Base-by-base conservation (phyloP, 1,139 yeast species). In the Kazachstania sp. region DNA sequence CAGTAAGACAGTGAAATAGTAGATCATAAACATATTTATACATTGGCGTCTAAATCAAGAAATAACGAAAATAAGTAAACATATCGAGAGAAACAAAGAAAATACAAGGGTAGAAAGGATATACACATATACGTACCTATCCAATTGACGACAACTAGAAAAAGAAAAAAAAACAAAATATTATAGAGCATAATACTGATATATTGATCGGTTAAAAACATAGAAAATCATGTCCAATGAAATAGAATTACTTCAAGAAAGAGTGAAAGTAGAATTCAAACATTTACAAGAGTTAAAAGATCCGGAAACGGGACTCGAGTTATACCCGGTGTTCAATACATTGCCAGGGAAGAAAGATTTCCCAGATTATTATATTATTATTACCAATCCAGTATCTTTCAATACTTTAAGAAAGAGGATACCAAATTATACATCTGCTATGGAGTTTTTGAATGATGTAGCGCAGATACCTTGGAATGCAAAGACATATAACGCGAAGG, bases 391-490 rank as follows among this genome's bases (percentile, higher is more conserved):
- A 12, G 81, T 84, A 81, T 83, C 85, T 47, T 69, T 84, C 54
- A 79, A 77, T 52, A 83, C 87, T 0, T 80, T 84, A 2, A 74
- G 78, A 74, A 68, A 69, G 55, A 60, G 69, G 37, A 51, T 65
- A n/a, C 56, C 59, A 23, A 72, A 72, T 52, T 88, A 87, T 66
- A 64, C 70, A 11, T 70, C 71, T 45, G 79, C 86, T 0, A 83
- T 80, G 56, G 81, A 79, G 49, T 88, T 87, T 63, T 69, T 90
- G 39, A 75, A 72, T 49, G 97, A 88, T 63, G 64, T 90, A 52
- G 87, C 83, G 0, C 92, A 86, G 64, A 84, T 90, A 43, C 77
- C 86, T 1, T 86, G 95, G 88, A 90, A 90, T 63, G 97, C 97
- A 2, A 77, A 87, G 52, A 77, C 82, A 43, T 90, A 83, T 66